These are phyloP conservation scores for Calocybe gangraenosa DNA, from an alignment of 768 basidiomycete species.

Conservation along the genomic window DNA sequence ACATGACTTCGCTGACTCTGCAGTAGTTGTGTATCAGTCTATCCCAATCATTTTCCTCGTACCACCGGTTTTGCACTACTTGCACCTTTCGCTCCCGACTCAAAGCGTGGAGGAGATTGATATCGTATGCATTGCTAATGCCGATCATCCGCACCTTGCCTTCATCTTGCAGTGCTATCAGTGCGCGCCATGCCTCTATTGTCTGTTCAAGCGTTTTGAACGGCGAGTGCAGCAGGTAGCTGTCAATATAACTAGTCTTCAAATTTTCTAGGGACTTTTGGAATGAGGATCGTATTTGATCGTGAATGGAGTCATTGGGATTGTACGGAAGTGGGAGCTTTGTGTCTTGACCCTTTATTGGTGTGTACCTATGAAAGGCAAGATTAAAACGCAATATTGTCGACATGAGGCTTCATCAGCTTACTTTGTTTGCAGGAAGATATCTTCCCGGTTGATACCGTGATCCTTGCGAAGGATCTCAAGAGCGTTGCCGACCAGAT, in stretches of 20 bases:
- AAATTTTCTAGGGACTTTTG: constrained; percentile 64
- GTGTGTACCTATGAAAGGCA: constrained; percentile 55
- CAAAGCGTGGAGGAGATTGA: constrained; percentile 47
- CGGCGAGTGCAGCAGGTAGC: constrained; percentile 77
- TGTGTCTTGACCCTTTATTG: constrained; percentile 67
- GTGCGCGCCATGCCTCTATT: constrained; percentile 62
- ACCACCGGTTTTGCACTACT: constrained; percentile 85
- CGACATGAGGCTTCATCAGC: not conserved
- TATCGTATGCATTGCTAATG: constrained; percentile 75
- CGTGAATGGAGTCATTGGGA: constrained; percentile 41
- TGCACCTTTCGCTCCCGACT: constrained; percentile 53
- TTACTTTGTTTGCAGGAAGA: constrained; percentile 82
- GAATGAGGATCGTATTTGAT: constrained; percentile 63
- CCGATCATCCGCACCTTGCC: constrained; percentile 66
- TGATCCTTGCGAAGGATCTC: constrained; percentile 50
- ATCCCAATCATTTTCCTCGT: constrained; percentile 78
- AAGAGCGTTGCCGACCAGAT: constrained; percentile 76
- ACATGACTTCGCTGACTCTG: constrained; percentile 55
- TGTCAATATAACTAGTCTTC: constrained; percentile 69
- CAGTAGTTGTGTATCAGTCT: constrained; percentile 62
- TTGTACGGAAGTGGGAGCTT: constrained; percentile 74
- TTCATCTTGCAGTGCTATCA: constrained; percentile 58
- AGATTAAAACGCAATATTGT: not conserved
- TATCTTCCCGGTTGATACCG: constrained; percentile 59
- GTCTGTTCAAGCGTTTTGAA: constrained; percentile 54